Evolutionary conservation across 306 rosid genomes (phyloP).

Genomic region (Citrullus mucosospermus): DNA sequence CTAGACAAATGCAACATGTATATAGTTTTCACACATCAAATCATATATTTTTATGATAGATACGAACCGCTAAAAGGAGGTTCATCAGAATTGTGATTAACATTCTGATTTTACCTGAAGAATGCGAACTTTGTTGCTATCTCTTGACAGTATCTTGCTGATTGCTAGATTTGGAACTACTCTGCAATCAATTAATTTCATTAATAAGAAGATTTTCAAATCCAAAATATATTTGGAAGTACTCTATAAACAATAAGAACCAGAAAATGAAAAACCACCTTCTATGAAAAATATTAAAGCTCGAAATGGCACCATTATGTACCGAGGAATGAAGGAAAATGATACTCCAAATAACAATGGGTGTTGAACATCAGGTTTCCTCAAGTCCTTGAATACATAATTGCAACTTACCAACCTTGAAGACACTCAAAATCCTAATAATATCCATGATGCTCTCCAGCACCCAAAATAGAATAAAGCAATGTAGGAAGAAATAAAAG

Average conservation of each 20-base stretch:
- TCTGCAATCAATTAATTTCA: conserved; percentile 33
- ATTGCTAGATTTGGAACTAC: conserved; percentile 94
- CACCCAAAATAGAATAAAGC: not conserved
- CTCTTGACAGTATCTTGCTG: conserved; percentile 76
- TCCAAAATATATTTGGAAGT: not conserved
- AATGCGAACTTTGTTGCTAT: conserved; percentile 90
- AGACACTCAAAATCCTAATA: no score
- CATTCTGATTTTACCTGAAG: conserved; percentile 53
- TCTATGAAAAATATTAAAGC: not conserved
- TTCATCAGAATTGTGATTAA: not conserved
- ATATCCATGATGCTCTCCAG: not conserved
- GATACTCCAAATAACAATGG: not conserved
- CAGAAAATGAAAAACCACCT: not conserved
- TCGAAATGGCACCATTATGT: not conserved
- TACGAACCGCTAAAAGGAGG: not conserved
- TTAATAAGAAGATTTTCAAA: not conserved
- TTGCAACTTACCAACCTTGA: not conserved
- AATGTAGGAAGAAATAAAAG: not conserved
- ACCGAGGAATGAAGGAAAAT: not conserved
- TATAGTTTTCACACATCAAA: not conserved
- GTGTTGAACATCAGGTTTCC: not conserved
- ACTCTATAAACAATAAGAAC: not conserved
- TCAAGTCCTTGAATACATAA: not conserved
- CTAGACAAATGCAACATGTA: not conserved
- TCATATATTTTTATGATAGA: not conserved